Base-by-base conservation (phyloP, 495 filamentous ascomycete genomes). In the Penicillium nucicola region DNA sequence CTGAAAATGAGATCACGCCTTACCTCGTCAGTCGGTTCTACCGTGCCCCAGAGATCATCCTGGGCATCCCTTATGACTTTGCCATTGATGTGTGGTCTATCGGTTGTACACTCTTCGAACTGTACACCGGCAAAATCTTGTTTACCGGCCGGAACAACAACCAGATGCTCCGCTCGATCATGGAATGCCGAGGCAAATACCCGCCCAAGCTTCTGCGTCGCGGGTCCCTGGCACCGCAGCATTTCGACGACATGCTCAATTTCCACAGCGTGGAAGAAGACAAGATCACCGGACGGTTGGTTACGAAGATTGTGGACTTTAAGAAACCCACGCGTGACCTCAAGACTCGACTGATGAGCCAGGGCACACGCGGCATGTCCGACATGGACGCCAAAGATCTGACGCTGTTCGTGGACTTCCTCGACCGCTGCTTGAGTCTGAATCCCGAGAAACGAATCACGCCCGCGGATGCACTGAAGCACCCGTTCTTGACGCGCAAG, bases 11-110 rank as follows among this genome's bases (percentile, higher is more conserved):
- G 59, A 89, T 92, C 50, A 92, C 89, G 1, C 89, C 89, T 15
- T 97, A 97, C 60, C 84, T 97, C 13, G 91, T 96, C 65, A 95
- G 89, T 72, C 85, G 93, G 40, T 98, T 96, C 71, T 98, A 98
- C 70, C 86, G 93, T 41, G 93, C 95, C 3, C 93, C 93, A 3
- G 93, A 98, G 68, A 89, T 98, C 64, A 96, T 98, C 45, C 81
- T 97, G 1, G 93, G 92, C n/a, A 87, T 96, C 70, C 85, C 85
- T 18, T 95, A 92, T 66, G 90, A 95, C 67, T 95, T 89, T 63
- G 89, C 88, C 25, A 90, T 97, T 62, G 93, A 98, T 66, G 85
- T 96, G 68, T 98, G 93, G 93, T 92, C 92, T 11, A 88, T 97
- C 56, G 93, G 93, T 13, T 97, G 95, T 70, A 98, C 93, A 18